These are phyloP conservation scores for Microglena sp. DNA, from an alignment of 139 green algal species.

Conservation along the genomic window DNA sequence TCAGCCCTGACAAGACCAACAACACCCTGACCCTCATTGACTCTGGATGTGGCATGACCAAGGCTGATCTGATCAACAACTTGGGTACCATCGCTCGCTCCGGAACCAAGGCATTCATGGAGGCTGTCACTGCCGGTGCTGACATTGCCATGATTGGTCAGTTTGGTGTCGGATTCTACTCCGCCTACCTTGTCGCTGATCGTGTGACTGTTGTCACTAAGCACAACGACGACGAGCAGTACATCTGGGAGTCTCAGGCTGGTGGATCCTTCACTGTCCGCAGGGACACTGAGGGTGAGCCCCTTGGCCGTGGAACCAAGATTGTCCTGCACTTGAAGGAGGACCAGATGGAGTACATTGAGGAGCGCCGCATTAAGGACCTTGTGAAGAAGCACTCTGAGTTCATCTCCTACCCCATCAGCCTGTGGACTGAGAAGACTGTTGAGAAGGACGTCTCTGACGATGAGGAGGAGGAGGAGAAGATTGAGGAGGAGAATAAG, in stretches of 20 bases:
- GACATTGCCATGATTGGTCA: slow-evolving; percentile 99
- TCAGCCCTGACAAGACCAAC: slow-evolving; percentile 92
- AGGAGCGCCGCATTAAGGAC: slow-evolving; percentile 97
- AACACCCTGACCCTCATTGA: slow-evolving; percentile 94
- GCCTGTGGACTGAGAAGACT: slow-evolving; percentile 93
- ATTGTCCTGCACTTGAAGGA: slow-evolving; percentile 93
- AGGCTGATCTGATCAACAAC: slow-evolving; percentile 98
- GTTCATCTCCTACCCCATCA: slow-evolving; percentile 99
- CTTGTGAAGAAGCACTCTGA: slow-evolving; percentile 99
- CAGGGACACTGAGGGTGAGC: slow-evolving; percentile 69
- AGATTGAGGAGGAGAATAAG: slow-evolving; percentile 36
- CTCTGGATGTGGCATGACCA: slow-evolving; percentile 95
- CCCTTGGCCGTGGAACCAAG: slow-evolving; percentile 89
- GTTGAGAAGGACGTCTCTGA: slow-evolving; percentile 95
- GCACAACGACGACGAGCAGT: slow-evolving; percentile 99
- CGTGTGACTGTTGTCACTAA: slow-evolving; percentile 80
- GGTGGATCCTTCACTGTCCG: slow-evolving; percentile 97
- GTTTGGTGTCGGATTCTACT: slow-evolving; percentile 99
- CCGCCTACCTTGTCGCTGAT: slow-evolving; percentile 97
- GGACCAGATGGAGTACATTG: slow-evolving; percentile 96
- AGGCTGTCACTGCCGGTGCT: slow-evolving; percentile 93
- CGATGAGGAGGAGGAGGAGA: slow-evolving; percentile 65
- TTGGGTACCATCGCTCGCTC: slow-evolving; percentile 96
- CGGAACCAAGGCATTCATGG: slow-evolving; percentile 99
- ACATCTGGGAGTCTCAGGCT: slow-evolving; percentile 96